Percentiles rank a stretch among this genome's conserved stretches.
phyloP scores from a whole-genome alignment of 164 flowering plant genomes.

The Aristolochia fimbriata region DNA sequence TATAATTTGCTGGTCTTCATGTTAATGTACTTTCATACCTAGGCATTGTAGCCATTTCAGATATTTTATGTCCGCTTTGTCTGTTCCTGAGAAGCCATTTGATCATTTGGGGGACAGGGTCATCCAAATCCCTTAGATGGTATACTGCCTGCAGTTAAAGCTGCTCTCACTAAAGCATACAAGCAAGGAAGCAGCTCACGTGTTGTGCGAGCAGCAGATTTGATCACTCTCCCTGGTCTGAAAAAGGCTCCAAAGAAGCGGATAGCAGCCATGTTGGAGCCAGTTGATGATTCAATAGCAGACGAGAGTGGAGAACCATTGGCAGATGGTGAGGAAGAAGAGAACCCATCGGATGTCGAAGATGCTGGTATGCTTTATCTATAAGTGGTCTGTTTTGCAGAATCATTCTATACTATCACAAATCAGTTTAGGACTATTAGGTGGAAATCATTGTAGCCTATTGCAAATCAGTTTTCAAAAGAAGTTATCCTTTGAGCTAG shows the following conservation, averaged over 20 bases:
- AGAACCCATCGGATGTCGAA: constrained; percentile 58
- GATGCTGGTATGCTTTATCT: constrained; percentile 29
- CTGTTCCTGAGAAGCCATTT: no score
- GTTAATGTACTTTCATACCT: no score
- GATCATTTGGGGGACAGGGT: constrained; percentile 33
- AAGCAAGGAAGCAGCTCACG: constrained; percentile 68
- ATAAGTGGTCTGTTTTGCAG: neutral
- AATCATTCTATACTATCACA: neutral
- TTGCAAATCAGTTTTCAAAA: neutral
- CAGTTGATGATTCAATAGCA: constrained; percentile 36
- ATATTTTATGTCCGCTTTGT: no score
- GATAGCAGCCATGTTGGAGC: constrained; percentile 81
- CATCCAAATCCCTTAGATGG: constrained; percentile 74
- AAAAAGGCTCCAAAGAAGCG: constrained; percentile 87
- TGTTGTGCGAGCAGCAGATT: constrained; percentile 66
- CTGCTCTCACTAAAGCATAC: constrained; percentile 82
- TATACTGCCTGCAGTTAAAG: constrained; percentile 69
- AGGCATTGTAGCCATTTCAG: no score
- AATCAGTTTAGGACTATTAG: no score
- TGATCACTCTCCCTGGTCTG: constrained; percentile 72
- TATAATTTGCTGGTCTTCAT: no score
- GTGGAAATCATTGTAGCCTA: neutral
- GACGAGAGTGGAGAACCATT: constrained; percentile 32
- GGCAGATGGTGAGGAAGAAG: constrained; percentile 63
- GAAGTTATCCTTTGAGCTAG: neutral